phyloP scores from a whole-genome alignment of 257 asterid species.

The Craterostigma plantagineum region DNA sequence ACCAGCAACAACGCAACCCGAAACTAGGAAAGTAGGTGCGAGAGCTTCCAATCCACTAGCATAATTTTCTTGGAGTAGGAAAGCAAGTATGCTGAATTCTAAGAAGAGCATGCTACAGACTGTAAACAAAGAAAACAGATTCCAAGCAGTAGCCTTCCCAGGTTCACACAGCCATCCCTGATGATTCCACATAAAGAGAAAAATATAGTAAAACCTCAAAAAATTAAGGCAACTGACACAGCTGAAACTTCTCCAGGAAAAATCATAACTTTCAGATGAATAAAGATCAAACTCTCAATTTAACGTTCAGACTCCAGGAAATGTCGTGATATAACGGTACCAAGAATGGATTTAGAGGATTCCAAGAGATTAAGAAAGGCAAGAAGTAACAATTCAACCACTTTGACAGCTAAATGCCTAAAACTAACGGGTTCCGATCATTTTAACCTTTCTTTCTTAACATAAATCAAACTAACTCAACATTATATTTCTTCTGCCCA shows the following conservation, averaged over 20 bases:
- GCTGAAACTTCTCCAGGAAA: neutral
- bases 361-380: no score
- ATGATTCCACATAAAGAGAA: conserved; percentile 2
- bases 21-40: conserved; percentile 55
- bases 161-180: conserved; percentile 86
- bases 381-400: no score
- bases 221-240: neutral
- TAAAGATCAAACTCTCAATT: no score
- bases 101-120: conserved; percentile 57
- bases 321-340: no score
- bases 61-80: conserved; percentile 72
- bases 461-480: no score
- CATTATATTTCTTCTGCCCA: no score
- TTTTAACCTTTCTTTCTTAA: no score
- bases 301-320: no score
- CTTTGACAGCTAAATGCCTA: no score
- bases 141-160: conserved; percentile 61
- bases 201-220: neutral
- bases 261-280: no score
- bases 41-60: conserved; percentile 74
- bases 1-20: conserved; percentile 59
- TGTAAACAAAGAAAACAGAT: conserved; percentile 51
- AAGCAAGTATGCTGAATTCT: conserved; percentile 62
- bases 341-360: no score
- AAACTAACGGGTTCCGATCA: no score